phyloP scores from a whole-genome alignment of 768 basidiomycete genomes.

The Tylopilus subfusipes region DNA sequence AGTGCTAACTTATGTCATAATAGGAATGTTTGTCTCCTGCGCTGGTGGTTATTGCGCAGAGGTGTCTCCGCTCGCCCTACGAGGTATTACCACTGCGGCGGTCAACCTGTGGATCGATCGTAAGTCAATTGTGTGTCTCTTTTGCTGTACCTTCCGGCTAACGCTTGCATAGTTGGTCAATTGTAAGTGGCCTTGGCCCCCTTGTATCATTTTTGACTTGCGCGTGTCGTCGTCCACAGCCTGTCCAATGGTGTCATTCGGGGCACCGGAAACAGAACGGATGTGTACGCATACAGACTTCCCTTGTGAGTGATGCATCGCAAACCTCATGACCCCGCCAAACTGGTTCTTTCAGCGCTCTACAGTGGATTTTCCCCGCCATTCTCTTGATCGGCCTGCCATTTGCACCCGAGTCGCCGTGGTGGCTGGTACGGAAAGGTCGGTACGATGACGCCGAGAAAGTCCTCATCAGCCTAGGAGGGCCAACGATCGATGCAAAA shows the following conservation, averaged over 20 bases:
- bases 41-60: slow-evolving; percentile 27
- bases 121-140: slow-evolving; percentile 1
- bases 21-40: slow-evolving; percentile 26
- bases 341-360: slow-evolving; percentile 12
- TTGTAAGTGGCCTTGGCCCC: slow-evolving; percentile 10
- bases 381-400: slow-evolving; percentile 30
- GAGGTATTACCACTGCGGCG: slow-evolving; percentile 24
- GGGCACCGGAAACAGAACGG: slow-evolving; percentile 21
- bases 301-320: slow-evolving; percentile 20
- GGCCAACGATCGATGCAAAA: slow-evolving; percentile 23
- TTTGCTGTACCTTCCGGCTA: background rate
- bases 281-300: slow-evolving; percentile 24
- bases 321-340: background rate
- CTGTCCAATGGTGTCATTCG: slow-evolving; percentile 25
- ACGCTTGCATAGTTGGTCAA: slow-evolving; percentile 18
- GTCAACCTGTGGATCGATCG: slow-evolving; percentile 27
- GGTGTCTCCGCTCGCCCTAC: slow-evolving; percentile 27
- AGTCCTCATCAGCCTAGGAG: slow-evolving; percentile 19
- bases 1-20: background rate
- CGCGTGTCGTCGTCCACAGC: background rate
- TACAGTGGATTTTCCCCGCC: slow-evolving; percentile 34
- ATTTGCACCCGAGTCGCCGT: slow-evolving; percentile 32
- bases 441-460: slow-evolving; percentile 22
- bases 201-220: background rate
- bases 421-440: slow-evolving; percentile 35